Percentiles rank a stretch among this genome's conserved stretches.
phyloP scores from a whole-genome alignment of 148 eudicot genomes.

The Arbutus unedo region DNA sequence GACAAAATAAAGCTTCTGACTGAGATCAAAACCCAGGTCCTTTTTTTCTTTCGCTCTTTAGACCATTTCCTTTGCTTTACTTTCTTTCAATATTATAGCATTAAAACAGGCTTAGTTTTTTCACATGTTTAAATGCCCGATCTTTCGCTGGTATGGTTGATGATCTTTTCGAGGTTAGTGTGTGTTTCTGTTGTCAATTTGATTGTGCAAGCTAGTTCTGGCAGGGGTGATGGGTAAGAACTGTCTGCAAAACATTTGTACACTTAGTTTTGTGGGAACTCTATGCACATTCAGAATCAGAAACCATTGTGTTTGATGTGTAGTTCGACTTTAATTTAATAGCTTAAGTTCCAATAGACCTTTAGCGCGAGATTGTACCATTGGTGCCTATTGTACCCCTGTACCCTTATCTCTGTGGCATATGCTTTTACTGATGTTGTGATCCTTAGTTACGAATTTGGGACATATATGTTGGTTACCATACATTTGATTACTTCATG shows the following conservation, averaged over 20 bases:
- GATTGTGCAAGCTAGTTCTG: not conserved
- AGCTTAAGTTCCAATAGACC: not conserved
- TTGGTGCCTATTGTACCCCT: not conserved
- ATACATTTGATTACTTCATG: conserved; percentile 9
- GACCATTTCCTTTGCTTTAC: not conserved
- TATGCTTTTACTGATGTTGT: not conserved
- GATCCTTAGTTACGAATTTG: not conserved
- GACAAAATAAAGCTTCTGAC: conserved; percentile 71
- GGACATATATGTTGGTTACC: not conserved
- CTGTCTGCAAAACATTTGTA: not conserved
- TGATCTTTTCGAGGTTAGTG: conserved; percentile 2
- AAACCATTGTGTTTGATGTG: not conserved
- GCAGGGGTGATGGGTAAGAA: not conserved
- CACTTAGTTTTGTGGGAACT: not conserved
- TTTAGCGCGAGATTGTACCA: not conserved
- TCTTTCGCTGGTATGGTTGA: not conserved
- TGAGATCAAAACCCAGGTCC: conserved; percentile 77
- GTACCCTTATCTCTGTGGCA: not conserved
- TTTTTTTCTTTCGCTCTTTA: conserved; percentile 4
- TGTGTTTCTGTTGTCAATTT: not conserved
- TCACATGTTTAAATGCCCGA: not conserved
- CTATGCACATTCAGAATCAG: not conserved
- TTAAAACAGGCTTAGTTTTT: not conserved
- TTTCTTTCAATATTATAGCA: conserved; percentile 4
- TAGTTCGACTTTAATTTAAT: not conserved